Conservation (phyloP, 345 rosid species). For the Gynandropsis gynandra region DNA sequence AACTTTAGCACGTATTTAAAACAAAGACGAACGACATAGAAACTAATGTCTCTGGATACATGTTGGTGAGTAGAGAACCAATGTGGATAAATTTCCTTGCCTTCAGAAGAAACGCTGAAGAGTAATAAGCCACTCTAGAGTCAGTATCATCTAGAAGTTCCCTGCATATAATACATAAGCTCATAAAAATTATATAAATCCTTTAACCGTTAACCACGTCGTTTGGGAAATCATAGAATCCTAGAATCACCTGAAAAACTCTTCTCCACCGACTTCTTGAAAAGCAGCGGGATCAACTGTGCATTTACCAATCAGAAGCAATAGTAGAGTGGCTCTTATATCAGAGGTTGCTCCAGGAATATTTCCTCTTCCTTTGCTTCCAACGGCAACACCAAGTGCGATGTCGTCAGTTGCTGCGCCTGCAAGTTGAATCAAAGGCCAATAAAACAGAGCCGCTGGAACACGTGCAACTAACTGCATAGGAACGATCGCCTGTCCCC, state of each 20-base stretch:
- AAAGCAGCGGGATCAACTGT: conserved; percentile 82
- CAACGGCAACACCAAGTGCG: conserved; percentile 92
- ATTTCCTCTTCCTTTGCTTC: conserved; percentile 98
- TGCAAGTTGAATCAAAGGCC: conserved; percentile 97
- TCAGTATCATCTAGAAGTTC: conserved; percentile 91
- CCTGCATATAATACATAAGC: conserved; percentile 38
- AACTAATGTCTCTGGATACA: neutral
- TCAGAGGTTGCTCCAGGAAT: conserved; percentile 95
- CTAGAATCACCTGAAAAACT: conserved; percentile 67
- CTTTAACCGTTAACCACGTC: conserved; percentile 11
- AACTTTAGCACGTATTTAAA: conserved; percentile 20
- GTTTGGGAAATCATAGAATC: conserved; percentile 15
- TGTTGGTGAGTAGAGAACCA: conserved; percentile 9
- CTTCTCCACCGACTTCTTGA: conserved; percentile 87
- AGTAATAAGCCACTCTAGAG: conserved; percentile 93
- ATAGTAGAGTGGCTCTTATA: conserved; percentile 79
- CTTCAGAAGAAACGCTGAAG: conserved; percentile 94
- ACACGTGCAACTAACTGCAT: conserved; percentile 93
- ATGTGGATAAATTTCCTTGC: conserved; percentile 37
- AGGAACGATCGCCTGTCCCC: conserved; percentile 82
- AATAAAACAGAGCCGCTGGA: conserved; percentile 81
- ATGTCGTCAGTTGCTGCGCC: conserved; percentile 94
- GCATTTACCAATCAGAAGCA: conserved; percentile 94
- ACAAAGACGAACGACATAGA: neutral
- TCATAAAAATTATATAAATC: conserved; percentile 21